Base-by-base conservation (phyloP, 495 filamentous ascomycete species). In the Lepraria neglecta region DNA sequence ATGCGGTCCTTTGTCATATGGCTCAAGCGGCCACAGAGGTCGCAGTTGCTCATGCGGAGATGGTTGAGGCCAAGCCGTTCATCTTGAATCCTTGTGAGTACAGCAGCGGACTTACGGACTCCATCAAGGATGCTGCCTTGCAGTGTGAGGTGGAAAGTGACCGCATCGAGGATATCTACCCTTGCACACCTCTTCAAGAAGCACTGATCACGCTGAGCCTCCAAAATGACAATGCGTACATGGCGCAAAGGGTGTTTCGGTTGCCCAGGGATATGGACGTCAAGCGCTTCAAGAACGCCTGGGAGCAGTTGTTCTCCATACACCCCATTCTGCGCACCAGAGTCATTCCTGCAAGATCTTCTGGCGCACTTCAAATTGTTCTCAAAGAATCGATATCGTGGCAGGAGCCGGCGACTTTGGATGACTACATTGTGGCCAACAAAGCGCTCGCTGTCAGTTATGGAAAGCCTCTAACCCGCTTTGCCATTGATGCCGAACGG, bases 181-280 rank as follows among this genome's bases (percentile, higher is more conserved):
- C 83, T 11, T 83, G 81, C 68, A 85, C 82, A 0, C 77, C 84
- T 4, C 61, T 86, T 9, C 84, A 87, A 67, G 82, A 81, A 65
- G 83, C 78, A 0, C 68, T 86, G 14, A 75, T 85, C 69, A 77
- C 77, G 0, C 64, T 82, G 6, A 78, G 81, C 0, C 63, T 63
- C 38, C 71, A 72, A 43, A 54, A 64, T 0, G 48, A 64, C 9
- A 71, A 70, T 15, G 50, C 67, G 0, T 80, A 79, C 40, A 65
- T 75, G 0, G 64, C 68, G 11, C 70, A 67, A 47, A 60, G 62
- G 14, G 59, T 72, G 0, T 75, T 66, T 58, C 19, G 56, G 3
- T 48, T 82, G 10, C 65, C 71, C 4, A 31, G 38, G 0, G 42
- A 59, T 6, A 59, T 77, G 12, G 67, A 74, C 57, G 14, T 75